Evolutionary conservation across 768 basidiomycete species (phyloP), one percentile per base, ranked within the genome.

Genomic region (Sutorius australiensis): DNA sequence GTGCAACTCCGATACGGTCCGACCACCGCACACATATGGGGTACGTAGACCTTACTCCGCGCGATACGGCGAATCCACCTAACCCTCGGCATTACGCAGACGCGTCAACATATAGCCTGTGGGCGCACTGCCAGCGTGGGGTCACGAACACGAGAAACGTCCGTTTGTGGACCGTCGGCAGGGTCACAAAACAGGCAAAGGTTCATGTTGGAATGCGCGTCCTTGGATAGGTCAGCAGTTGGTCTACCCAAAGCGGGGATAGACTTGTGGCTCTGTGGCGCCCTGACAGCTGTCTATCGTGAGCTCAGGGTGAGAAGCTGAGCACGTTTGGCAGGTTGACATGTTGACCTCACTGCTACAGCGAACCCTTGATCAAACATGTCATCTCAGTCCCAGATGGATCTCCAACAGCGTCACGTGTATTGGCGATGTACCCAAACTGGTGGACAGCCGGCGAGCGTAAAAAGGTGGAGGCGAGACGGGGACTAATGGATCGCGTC

Each of bases 401-500:
- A 14, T 24, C 24, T 24, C 24, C 13, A 3, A 1, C 3, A 3
- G 21, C n/a, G 24, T 58, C 57, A 58, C 58, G 59, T 61, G 59
- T 50, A 6, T 32, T n/a, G 17, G 40, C 14, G 48, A 8, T 48
- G 10, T 3, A n/a, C 10, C 36, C 3, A 21, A 37, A 27, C 14
- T 6, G 11, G 28, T 4, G 5, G 48, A 38, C 50, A 53, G 44
- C 54, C 27, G 44, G 31, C 19, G 12, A 27, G 14, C 17, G 58
- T 59, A 59, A 59, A 59, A 59, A 44, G 48, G 40, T 36, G 53
- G n/a, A 2, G 41, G 50, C 37, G 28, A 36, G 19, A 37, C 32
- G 52, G 32, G 30, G 14, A 40, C 21, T 16, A 33, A 33, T 34
- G 52, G 46, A 48, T 42, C 53, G 41, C 30, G 7, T 34, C 33